Percentiles rank a stretch among this genome's conserved stretches.
phyloP scores from a whole-genome alignment of 306 rosid species.

The Casuarina cunninghamiana region DNA sequence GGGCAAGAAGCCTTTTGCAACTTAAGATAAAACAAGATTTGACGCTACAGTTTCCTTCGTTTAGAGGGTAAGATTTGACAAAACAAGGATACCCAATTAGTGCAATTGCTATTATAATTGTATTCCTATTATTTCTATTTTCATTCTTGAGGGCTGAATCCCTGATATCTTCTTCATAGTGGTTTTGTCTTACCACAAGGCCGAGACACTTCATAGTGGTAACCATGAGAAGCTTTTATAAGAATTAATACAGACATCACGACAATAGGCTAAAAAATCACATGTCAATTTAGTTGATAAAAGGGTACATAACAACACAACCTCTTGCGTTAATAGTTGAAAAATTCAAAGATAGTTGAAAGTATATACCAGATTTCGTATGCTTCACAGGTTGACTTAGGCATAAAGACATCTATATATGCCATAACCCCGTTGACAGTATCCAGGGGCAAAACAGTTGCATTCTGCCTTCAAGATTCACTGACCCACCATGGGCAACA shows the following conservation, averaged over 20 bases:
- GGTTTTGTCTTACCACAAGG: too few relatives aligned
- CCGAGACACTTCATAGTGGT: too few relatives aligned
- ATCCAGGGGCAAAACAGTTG: conserved; percentile 5
- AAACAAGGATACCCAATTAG: too few relatives aligned
- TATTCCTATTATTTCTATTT: too few relatives aligned
- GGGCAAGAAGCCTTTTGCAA: neutral
- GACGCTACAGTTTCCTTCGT: neutral
- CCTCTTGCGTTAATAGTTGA: neutral
- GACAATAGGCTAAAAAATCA: too few relatives aligned
- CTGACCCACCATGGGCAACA: neutral
- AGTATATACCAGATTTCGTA: neutral
- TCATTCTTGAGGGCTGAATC: too few relatives aligned
- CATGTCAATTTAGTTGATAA: neutral
- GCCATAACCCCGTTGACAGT: neutral
- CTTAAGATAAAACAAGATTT: neutral
- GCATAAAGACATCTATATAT: neutral
- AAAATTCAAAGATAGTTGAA: conserved; percentile 5
- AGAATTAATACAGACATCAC: too few relatives aligned
- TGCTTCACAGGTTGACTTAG: neutral
- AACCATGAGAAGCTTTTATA: too few relatives aligned
- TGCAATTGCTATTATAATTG: too few relatives aligned
- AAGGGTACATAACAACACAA: conserved; percentile 12
- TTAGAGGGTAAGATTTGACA: too few relatives aligned
- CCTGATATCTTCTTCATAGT: too few relatives aligned
- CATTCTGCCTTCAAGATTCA: conserved; percentile 15